phyloP scores from a whole-genome alignment of 2,329 filamentous ascomycete species.

The Stachybotrys elegans region DNA sequence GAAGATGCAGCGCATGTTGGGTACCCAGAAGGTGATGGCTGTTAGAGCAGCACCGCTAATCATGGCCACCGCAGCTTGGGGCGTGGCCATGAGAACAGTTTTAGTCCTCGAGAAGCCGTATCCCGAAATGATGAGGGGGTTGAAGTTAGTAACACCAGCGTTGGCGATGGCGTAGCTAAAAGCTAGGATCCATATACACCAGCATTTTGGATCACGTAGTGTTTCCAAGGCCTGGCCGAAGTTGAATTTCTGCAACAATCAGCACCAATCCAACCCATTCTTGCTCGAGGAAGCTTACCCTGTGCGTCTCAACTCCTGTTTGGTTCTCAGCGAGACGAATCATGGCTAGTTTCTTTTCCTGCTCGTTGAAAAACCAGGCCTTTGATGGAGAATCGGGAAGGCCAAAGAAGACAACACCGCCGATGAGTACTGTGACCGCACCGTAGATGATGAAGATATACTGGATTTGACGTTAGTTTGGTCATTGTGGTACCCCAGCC shows the following conservation, averaged over 20 bases:
- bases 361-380: slow-evolving; percentile 16
- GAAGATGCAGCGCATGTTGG: slow-evolving; percentile 23
- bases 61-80: slow-evolving; percentile 26
- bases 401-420: slow-evolving; percentile 9
- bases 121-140: slow-evolving; percentile 56
- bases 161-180: slow-evolving; percentile 64
- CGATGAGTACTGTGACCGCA: slow-evolving; percentile 10
- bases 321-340: slow-evolving; percentile 9
- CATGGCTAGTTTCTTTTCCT: slow-evolving; percentile 12
- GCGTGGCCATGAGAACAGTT: slow-evolving; percentile 24
- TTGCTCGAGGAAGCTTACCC: slow-evolving; percentile 1
- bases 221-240: slow-evolving; percentile 12
- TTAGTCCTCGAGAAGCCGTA: slow-evolving; percentile 24
- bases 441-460: slow-evolving; percentile 21
- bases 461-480: not conserved
- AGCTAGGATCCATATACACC: slow-evolving; percentile 17
- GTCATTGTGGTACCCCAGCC: not conserved
- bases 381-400: slow-evolving; percentile 14
- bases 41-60: slow-evolving; percentile 17
- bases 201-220: slow-evolving; percentile 16
- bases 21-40: slow-evolving; percentile 17
- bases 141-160: slow-evolving; percentile 61
- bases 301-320: slow-evolving; percentile 7
- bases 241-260: slow-evolving; percentile 12
- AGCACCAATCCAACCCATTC: not conserved